phyloP scores from a whole-genome alignment of 2,329 filamentous ascomycete species.

The Microthyrium microscopicum region DNA sequence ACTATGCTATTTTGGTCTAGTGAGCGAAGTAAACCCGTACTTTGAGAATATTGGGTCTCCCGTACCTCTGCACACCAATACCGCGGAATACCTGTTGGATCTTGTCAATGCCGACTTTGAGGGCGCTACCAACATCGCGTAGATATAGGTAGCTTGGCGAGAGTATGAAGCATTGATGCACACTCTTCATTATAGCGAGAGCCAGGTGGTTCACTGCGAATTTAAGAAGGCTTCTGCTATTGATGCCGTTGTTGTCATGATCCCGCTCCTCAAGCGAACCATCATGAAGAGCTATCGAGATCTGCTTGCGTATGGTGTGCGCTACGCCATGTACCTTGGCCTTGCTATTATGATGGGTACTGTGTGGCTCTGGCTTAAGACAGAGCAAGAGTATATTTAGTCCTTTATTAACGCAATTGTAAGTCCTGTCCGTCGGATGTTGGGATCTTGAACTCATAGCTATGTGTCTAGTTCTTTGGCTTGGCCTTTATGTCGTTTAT shows the following conservation, averaged over 20 bases:
- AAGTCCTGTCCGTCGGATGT: no score
- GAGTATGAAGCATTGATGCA: no score
- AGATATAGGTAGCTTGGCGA: no score
- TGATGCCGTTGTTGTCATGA: slow-evolving; percentile 28
- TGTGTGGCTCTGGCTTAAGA: slow-evolving; percentile 59
- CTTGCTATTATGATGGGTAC: slow-evolving; percentile 80
- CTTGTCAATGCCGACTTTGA: slow-evolving; percentile 55
- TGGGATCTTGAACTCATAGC: neutral
- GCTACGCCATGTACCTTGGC: slow-evolving; percentile 66
- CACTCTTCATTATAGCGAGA: no score
- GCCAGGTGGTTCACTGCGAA: no score
- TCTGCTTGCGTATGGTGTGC: slow-evolving; percentile 67
- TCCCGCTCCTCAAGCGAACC: slow-evolving; percentile 52
- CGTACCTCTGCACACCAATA: slow-evolving; percentile 42
- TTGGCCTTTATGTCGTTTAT: slow-evolving; percentile 37
- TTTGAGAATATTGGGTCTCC: slow-evolving; percentile 19
- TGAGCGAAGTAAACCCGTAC: slow-evolving; percentile 3
- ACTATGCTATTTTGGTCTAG: slow-evolving; percentile 2
- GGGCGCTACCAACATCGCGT: neutral
- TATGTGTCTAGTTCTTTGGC: slow-evolving; percentile 30
- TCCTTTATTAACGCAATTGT: slow-evolving; percentile 66
- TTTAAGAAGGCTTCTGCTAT: no score
- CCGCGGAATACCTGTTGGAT: slow-evolving; percentile 62
- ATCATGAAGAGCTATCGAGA: slow-evolving; percentile 77
- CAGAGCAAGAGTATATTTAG: slow-evolving; percentile 57